Percentiles rank a stretch among this genome's conserved stretches.
Conservation (phyloP, 768 basidiomycete genomes). For the Trametes cubensis region DNA sequence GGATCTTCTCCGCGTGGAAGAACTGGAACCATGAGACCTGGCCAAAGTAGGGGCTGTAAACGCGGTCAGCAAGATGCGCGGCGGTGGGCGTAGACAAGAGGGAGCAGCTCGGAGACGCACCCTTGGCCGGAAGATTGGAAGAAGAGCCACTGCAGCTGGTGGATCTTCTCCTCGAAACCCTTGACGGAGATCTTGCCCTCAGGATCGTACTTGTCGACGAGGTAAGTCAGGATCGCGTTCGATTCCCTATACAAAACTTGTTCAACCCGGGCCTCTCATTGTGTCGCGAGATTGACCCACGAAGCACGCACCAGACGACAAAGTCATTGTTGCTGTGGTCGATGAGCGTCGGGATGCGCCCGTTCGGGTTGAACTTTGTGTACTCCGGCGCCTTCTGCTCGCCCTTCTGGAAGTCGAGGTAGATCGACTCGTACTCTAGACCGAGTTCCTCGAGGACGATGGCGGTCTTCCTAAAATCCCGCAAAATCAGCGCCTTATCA, state of each 20-base stretch:
- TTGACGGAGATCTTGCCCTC: constrained; percentile 34
- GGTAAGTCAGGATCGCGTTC: constrained; percentile 44
- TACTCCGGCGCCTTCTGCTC: constrained; percentile 47
- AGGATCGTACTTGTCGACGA: constrained; percentile 44
- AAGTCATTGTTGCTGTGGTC: constrained; percentile 35
- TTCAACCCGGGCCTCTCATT: background rate
- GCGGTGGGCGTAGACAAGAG: background rate
- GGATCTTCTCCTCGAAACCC: constrained; percentile 2
- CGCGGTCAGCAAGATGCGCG: background rate
- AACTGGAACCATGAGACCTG: constrained; percentile 32
- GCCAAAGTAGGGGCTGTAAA: constrained; percentile 31
- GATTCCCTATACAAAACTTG: constrained; percentile 23
- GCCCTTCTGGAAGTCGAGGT: constrained; percentile 35
- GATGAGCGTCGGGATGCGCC: constrained; percentile 37
- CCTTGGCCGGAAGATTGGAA: constrained; percentile 34
- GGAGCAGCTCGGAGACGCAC: constrained; percentile 9
- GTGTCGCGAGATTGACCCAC: background rate
- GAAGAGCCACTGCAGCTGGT: constrained; percentile 43
- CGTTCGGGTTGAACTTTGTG: constrained; percentile 32
- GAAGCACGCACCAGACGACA: constrained; percentile 24
- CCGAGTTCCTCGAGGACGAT: constrained; percentile 34
- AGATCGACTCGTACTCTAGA: constrained; percentile 31
- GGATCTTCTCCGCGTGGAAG: constrained; percentile 33
- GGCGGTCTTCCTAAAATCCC: constrained; percentile 27
- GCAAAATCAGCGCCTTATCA: background rate